Base-by-base conservation (phyloP, 495 filamentous ascomycete species). In the Podospora conica region DNA sequence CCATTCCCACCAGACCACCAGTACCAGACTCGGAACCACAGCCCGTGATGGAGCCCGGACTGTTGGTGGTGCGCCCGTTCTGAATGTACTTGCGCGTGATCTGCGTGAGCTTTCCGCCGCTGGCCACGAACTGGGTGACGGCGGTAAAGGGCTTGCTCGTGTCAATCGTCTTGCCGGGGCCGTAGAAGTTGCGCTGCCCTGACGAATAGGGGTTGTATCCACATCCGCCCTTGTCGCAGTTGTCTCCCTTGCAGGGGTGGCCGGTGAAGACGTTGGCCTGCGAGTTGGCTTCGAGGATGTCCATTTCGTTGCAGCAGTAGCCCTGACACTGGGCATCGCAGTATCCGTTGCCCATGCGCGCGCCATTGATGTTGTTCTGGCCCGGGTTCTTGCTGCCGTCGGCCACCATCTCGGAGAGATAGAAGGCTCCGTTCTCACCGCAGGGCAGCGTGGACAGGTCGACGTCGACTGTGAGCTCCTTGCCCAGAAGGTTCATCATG, bases 291-390 rank as follows among this genome's bases (percentile, higher is more conserved):
- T 90, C 88, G 84, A 87, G 87, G 68, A 91, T 80, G 74, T 90
- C 88, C 82, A 91, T 86, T 75, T 91, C 89, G 25, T 84, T 81
- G 73, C 89, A 91, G 85, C 89, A 91, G 57, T 86, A 82, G 63
- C 88, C 87, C 61, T 66, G 68, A 71, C 89, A 92, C 73, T 91
- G 88, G n/a, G 88, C 85, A 74, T 92, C 89, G 68, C 89, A 92
- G 73, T 92, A 92, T 0, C 89, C 89, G 3, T 88, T 89, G n/a
- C 89, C 89, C 60, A 88, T 89, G 56, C 78, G 80, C 53, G 89
- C 88, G 53, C 89, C 89, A 10, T 87, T 88, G 40, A 82, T 82
- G 80, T 92, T 92, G 62, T 76, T 74, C 2, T 81, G 68, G 68
- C 79, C 81, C 11, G 77, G 73, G 68, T 76, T 78, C 53, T 82